phyloP scores from a whole-genome alignment of 345 rosid species.

The Melaleuca quinquenervia region DNA sequence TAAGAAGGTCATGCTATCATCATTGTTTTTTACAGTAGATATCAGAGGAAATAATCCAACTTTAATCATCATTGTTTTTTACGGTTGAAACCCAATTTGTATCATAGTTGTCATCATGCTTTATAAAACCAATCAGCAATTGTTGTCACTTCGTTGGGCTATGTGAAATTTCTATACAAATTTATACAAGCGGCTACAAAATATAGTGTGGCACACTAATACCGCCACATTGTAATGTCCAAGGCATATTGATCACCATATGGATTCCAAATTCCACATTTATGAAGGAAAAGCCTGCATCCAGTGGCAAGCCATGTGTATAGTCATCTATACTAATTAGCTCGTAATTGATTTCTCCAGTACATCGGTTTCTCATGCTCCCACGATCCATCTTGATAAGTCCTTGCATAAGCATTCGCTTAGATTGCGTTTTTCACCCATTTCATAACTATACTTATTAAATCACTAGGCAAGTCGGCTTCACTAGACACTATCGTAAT shows the following conservation, averaged over 20 bases:
- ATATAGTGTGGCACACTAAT: not conserved
- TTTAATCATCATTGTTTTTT: not conserved
- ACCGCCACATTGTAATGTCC: not conserved
- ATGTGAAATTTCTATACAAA: not conserved
- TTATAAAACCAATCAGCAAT: not conserved
- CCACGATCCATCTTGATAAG: not conserved
- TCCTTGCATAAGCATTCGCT: not conserved
- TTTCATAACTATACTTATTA: not conserved
- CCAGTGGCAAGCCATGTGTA: not conserved
- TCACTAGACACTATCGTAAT: not conserved
- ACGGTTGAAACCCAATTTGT: not conserved
- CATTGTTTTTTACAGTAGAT: not conserved
- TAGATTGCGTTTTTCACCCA: not conserved
- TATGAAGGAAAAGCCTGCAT: not conserved
- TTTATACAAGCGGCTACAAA: not conserved
- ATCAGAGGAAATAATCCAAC: not conserved
- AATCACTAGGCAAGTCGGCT: not conserved
- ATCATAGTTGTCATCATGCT: not conserved
- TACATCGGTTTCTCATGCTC: not conserved
- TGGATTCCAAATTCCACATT: not conserved
- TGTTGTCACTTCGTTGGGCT: not conserved
- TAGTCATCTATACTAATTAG: not conserved
- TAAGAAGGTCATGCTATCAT: not conserved
- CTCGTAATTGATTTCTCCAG: not conserved
- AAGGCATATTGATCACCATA: not conserved